phyloP scores from a whole-genome alignment of 2,329 filamentous ascomycete genomes.

The Sporothrix euskadiensis region DNA sequence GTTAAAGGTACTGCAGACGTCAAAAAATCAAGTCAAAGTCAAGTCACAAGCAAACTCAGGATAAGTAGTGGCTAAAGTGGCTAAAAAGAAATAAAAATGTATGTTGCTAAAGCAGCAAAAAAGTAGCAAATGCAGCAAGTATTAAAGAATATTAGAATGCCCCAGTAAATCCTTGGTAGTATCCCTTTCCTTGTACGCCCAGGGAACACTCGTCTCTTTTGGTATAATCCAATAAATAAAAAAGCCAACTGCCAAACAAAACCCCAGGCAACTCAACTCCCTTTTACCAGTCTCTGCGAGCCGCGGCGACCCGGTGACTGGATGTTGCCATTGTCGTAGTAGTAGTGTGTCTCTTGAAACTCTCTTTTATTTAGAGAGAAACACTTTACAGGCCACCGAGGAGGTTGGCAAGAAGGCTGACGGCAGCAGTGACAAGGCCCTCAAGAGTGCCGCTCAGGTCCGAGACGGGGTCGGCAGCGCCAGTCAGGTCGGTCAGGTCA shows the following conservation, averaged over 20 bases:
- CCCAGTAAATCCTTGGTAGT: background rate
- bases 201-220: background rate
- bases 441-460: background rate
- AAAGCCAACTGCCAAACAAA: background rate
- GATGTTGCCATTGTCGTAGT: background rate
- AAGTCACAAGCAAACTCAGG: background rate
- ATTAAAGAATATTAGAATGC: conserved; percentile 10
- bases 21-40: too few relatives aligned
- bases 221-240: background rate
- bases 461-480: background rate
- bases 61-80: background rate
- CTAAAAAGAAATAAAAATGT: background rate
- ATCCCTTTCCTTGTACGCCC: background rate
- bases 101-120: background rate
- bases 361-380: background rate
- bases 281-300: background rate
- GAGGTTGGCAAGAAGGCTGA: conserved; percentile 4
- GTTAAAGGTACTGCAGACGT: too few relatives aligned
- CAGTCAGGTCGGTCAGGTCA: background rate
- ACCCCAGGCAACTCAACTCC: background rate
- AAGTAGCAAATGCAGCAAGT: background rate
- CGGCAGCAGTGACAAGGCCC: background rate
- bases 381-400: background rate
- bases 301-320: background rate
- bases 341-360: background rate